These are phyloP conservation scores for Cryptococcus depauperatus DNA, from an alignment of 1,284 basidiomycete genomes.

Conservation along the genomic window DNA sequence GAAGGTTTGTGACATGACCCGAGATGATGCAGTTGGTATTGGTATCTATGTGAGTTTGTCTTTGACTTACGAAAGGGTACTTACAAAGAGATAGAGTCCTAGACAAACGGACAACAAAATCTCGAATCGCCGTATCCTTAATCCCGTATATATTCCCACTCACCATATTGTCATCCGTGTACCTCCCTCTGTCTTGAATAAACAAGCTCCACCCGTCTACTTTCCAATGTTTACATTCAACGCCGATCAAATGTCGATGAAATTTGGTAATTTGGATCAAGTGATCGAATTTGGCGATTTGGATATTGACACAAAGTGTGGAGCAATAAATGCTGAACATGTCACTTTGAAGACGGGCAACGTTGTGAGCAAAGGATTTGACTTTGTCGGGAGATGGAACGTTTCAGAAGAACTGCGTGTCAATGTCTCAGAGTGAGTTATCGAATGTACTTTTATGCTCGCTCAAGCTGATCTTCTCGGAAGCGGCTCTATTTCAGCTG, in stretches of 20 bases:
- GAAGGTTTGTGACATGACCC: slow-evolving; percentile 32
- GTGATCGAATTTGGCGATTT: slow-evolving; percentile 29
- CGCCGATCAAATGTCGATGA: slow-evolving; percentile 36
- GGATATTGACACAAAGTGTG: slow-evolving; percentile 22
- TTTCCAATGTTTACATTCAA: slow-evolving; percentile 21
- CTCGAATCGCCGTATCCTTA: slow-evolving; percentile 23
- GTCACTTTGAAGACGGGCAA: slow-evolving; percentile 25
- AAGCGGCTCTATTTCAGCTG: slow-evolving; percentile 31
- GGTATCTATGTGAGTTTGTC: slow-evolving; percentile 39
- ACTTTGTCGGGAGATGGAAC: slow-evolving; percentile 40
- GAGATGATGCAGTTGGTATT: slow-evolving; percentile 29
- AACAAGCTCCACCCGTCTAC: slow-evolving; percentile 8
- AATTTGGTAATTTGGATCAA: slow-evolving; percentile 32
- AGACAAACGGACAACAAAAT: slow-evolving; percentile 33
- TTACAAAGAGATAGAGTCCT: slow-evolving; percentile 19
- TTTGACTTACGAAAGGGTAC: not conserved
- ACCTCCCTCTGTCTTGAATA: slow-evolving; percentile 23
- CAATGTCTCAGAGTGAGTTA: slow-evolving; percentile 37
- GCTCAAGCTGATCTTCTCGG: not conserved
- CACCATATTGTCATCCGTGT: slow-evolving; percentile 36
- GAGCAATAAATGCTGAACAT: slow-evolving; percentile 31
- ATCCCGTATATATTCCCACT: slow-evolving; percentile 28
- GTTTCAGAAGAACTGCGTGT: slow-evolving; percentile 32
- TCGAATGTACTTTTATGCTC: too few relatives aligned
- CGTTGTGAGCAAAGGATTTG: slow-evolving; percentile 26